Evolutionary conservation across 1,284 basidiomycete species (phyloP).

Genomic region (Mycena sp.): DNA sequence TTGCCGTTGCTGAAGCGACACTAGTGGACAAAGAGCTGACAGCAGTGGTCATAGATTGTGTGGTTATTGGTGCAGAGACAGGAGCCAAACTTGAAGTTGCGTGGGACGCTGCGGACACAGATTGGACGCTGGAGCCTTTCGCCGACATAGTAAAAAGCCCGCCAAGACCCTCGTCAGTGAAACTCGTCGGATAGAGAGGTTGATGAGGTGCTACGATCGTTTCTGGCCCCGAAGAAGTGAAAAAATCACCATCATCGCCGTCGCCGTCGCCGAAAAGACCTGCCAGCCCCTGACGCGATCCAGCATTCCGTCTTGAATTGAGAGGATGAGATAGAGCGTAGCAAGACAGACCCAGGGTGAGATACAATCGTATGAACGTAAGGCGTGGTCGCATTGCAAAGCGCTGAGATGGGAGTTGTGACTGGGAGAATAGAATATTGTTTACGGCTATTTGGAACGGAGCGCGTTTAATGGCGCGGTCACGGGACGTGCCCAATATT

Average conservation of each 20-base stretch:
- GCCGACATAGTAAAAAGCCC: slow-evolving; percentile 7
- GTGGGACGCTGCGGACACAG: slow-evolving; percentile 6
- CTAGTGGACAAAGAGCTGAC: slow-evolving; percentile 6
- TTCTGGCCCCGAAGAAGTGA: slow-evolving; percentile 9
- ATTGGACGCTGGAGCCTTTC: slow-evolving; percentile 5
- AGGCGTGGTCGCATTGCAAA: slow-evolving; percentile 13
- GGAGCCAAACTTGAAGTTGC: neutral
- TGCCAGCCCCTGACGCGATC: slow-evolving; percentile 34
- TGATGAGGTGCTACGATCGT: slow-evolving; percentile 1
- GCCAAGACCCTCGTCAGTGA: slow-evolving; percentile 4
- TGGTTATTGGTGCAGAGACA: neutral
- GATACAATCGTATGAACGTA: slow-evolving; percentile 9
- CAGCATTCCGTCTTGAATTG: slow-evolving; percentile 8
- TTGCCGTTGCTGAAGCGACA: slow-evolving; percentile 13
- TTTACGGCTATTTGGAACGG: neutral
- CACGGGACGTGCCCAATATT: no score
- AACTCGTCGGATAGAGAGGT: slow-evolving; percentile 3
- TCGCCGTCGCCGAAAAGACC: slow-evolving; percentile 41
- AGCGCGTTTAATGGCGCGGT: slow-evolving; percentile 4
- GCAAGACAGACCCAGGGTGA: slow-evolving; percentile 14
- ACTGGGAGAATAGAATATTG: neutral
- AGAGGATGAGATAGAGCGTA: slow-evolving; percentile 23
- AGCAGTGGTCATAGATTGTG: neutral
- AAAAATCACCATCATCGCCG: slow-evolving; percentile 28
- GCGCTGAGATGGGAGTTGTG: slow-evolving; percentile 1